These are phyloP conservation scores for Trametes cinnabarina DNA, from an alignment of 768 basidiomycete species.

Conservation along the genomic window DNA sequence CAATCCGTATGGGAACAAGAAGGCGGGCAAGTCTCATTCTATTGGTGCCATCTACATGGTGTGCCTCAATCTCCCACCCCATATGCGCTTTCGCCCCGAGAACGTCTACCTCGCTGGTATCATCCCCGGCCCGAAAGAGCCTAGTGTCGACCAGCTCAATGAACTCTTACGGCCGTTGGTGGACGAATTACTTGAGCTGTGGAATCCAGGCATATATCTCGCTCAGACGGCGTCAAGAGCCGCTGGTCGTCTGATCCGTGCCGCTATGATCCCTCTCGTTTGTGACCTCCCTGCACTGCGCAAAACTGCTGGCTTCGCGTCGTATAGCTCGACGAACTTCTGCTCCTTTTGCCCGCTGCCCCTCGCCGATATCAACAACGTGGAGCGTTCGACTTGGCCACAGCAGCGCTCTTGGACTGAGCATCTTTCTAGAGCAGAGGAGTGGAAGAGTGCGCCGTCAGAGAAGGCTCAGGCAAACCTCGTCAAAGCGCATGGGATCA, in stretches of 20 bases:
- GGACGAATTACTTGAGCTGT: constrained; percentile 36
- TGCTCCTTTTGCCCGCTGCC: constrained; percentile 31
- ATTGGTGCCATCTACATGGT: constrained; percentile 24
- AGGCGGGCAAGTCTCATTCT: constrained; percentile 10
- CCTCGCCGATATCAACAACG: constrained; percentile 27
- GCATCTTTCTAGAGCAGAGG: constrained; percentile 19
- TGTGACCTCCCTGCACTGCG: constrained; percentile 38
- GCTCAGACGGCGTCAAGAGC: constrained; percentile 23
- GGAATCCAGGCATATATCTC: constrained; percentile 32
- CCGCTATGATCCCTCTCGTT: constrained; percentile 33
- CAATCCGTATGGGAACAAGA: constrained; percentile 16
- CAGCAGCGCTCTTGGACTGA: constrained; percentile 9
- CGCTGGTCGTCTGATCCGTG: constrained; percentile 29
- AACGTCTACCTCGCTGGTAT: constrained; percentile 44
- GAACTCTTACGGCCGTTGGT: constrained; percentile 40
- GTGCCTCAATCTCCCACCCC: constrained; percentile 28
- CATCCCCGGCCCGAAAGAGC: constrained; percentile 41
- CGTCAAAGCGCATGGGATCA: constrained; percentile 23
- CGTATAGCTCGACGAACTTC: constrained; percentile 21
- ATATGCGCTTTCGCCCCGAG: constrained; percentile 20
- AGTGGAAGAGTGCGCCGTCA: constrained; percentile 21
- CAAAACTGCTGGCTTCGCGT: constrained; percentile 31
- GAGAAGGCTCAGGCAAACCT: background rate
- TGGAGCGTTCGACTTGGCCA: constrained; percentile 31
- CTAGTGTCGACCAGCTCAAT: constrained; percentile 34